Conservation (phyloP, 2,329 filamentous ascomycete species). For the Aspergillus fischeri region DNA sequence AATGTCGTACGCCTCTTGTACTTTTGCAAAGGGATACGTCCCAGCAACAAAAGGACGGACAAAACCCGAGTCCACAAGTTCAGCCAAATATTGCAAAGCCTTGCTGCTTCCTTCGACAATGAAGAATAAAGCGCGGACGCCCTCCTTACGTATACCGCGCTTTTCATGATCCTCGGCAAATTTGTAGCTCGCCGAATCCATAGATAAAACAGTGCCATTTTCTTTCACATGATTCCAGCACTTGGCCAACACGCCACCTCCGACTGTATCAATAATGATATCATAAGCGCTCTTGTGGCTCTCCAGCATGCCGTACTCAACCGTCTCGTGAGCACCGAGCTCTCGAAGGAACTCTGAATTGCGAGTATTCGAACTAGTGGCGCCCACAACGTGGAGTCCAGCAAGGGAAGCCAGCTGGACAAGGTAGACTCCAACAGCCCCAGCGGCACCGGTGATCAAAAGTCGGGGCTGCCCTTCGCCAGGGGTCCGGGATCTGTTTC, state of each 20-base stretch:
- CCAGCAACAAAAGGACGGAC: conserved; percentile 18
- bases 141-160: conserved; percentile 11
- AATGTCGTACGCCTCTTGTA: conserved; percentile 18
- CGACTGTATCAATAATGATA: conserved; percentile 24
- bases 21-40: conserved; percentile 13
- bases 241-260: conserved; percentile 13
- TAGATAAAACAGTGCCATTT: conserved; percentile 18
- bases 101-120: conserved; percentile 13
- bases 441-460: conserved; percentile 37
- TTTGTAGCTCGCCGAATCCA: conserved; percentile 22
- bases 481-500: background rate
- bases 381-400: conserved; percentile 29
- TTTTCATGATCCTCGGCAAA: conserved; percentile 20
- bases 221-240: conserved; percentile 19
- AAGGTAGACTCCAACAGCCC: conserved; percentile 35
- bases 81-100: conserved; percentile 11
- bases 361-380: conserved; percentile 29
- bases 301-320: conserved; percentile 32
- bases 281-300: conserved; percentile 10
- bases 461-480: conserved; percentile 9
- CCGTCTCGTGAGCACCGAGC: conserved; percentile 36
- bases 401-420: conserved; percentile 37
- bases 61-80: conserved; percentile 9
- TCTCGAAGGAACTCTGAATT: conserved; percentile 31
- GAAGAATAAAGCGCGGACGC: conserved; percentile 20